These are phyloP conservation scores for Lactarius hengduanensis DNA, from an alignment of 768 basidiomycete genomes.

Conservation along the genomic window DNA sequence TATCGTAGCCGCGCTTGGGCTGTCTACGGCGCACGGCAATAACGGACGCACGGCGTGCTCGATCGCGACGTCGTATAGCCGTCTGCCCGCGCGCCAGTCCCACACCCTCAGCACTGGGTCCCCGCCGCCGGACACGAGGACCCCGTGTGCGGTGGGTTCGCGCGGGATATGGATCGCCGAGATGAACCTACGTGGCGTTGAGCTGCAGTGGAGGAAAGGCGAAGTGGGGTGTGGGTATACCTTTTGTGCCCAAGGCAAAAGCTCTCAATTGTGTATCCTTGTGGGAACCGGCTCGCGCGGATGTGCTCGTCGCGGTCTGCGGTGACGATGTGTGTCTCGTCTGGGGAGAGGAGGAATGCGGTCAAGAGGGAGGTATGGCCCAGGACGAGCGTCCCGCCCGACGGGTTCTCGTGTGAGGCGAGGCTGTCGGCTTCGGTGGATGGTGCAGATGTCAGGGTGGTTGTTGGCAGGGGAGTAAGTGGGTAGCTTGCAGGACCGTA, in stretches of 20 bases:
- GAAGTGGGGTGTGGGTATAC: constrained; percentile 43
- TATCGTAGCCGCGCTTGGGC: constrained; percentile 32
- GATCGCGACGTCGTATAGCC: constrained; percentile 54
- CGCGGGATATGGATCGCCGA: constrained; percentile 74
- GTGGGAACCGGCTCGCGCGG: constrained; percentile 84
- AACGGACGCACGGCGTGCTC: constrained; percentile 38
- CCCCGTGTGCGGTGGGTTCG: constrained; percentile 37
- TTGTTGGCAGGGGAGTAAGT: constrained; percentile 28
- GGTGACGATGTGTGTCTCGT: constrained; percentile 77
- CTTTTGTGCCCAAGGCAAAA: constrained; percentile 84
- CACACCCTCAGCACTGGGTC: constrained; percentile 75
- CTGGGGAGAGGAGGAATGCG: constrained; percentile 60
- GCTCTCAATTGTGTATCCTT: constrained; percentile 80
- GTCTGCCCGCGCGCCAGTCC: constrained; percentile 70
- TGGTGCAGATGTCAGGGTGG: constrained; percentile 14
- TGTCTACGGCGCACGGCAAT: constrained; percentile 40
- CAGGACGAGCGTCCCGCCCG: constrained; percentile 66
- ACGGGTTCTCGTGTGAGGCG: constrained; percentile 66
- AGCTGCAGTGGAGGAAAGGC: neutral
- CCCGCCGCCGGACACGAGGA: constrained; percentile 85
- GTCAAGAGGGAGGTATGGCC: constrained; percentile 91
- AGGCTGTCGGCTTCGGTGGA: constrained; percentile 32
- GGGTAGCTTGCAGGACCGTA: constrained; percentile 36
- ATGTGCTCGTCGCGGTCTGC: constrained; percentile 97
- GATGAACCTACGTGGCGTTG: constrained; percentile 61